These are phyloP conservation scores for Tritrichomonas musculus DNA, from an alignment of 208 protist species.

Conservation along the genomic window DNA sequence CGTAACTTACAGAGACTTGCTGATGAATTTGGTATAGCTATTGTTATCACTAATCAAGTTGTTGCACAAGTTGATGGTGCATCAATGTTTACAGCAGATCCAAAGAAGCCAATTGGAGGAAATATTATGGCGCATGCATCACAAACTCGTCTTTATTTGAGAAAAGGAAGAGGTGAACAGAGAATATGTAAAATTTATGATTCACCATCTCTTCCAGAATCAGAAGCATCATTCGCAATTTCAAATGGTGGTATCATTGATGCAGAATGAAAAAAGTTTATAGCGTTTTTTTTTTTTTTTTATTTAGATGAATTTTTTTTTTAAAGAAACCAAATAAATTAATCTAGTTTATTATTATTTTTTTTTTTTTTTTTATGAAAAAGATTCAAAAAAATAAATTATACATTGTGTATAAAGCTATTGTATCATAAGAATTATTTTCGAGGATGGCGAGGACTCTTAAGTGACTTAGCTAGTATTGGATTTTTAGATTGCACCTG, in stretches of 20 bases:
- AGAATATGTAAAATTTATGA: slow-evolving; percentile 99
- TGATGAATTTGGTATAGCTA: slow-evolving; percentile 94
- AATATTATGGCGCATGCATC: slow-evolving; percentile 99
- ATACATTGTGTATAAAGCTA: too few species aligned
- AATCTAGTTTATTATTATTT: too few species aligned
- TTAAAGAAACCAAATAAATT: too few species aligned
- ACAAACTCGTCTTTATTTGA: slow-evolving; percentile 87
- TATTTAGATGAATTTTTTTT: too few species aligned
- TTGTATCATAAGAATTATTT: too few species aligned
- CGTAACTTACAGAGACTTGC: slow-evolving; percentile 85
- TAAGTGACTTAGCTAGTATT: too few species aligned
- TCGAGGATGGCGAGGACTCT: too few species aligned
- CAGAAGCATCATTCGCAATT: slow-evolving; percentile 47
- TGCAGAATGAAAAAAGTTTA: background rate
- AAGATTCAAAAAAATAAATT: too few species aligned
- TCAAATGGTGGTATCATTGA: slow-evolving; percentile 45
- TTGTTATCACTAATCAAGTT: slow-evolving; percentile 95
- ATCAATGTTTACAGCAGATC: slow-evolving; percentile 83
- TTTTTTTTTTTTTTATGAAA: too few species aligned
- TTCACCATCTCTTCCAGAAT: slow-evolving; percentile 94
- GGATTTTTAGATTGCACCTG: too few species aligned
- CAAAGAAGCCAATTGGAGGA: slow-evolving; percentile 98
- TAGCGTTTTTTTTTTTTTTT: background rate
- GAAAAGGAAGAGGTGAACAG: slow-evolving; percentile 95
- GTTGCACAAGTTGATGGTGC: slow-evolving; percentile 54